Base-by-base conservation (phyloP, 1,284 basidiomycete genomes). In the Trichosporon inkin region DNA sequence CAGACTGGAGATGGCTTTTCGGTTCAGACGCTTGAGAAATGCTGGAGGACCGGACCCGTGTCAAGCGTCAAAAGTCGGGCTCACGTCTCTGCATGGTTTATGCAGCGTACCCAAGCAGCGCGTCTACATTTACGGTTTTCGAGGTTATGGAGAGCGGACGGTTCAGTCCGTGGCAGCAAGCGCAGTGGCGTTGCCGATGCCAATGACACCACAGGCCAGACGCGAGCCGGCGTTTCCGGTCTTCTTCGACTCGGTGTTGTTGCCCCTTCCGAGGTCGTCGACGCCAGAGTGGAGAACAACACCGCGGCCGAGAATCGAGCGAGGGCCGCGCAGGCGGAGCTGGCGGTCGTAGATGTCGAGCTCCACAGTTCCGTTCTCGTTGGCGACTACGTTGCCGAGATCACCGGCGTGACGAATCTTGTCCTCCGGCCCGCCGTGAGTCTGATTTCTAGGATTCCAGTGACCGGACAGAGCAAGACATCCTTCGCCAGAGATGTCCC, bases 281-380 rank as follows among this genome's bases (percentile, higher is more conserved):
- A 17, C 40, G 55, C 60, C 63, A 17, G 34, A 37, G 55, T 64
- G 63, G 24, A 64, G 52, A 16, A 63, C 62, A 19, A 63, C n/a
- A 3, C 47, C 62, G 39, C 57, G 59, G 17, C 57, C 55, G 5
- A 59, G 16, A 38, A 64, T 56, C 37, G 52, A 52, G 32, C 62
- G 59, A 1, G 20, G 19, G 10, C 60, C 60, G 37, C 53, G 57
- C 28, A 64, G 59, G 4, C 22, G 44, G 16, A 49, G 44, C 24
- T 49, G 24, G 14, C 44, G 22, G 44, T 49, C 44, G 24, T 22
- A 28, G 44, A 49, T 49, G 44, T 49, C 44, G 28, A 49, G 44
- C 14, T 28, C 13, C 22, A 49, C 44, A 10, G 44, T 49, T 13
- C 44, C 89, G 36, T 56, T 39, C 19, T 16, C 59, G 55, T 60